phyloP scores from a whole-genome alignment of 148 eudicot genomes.

The Vaccinium vitisidaea region DNA sequence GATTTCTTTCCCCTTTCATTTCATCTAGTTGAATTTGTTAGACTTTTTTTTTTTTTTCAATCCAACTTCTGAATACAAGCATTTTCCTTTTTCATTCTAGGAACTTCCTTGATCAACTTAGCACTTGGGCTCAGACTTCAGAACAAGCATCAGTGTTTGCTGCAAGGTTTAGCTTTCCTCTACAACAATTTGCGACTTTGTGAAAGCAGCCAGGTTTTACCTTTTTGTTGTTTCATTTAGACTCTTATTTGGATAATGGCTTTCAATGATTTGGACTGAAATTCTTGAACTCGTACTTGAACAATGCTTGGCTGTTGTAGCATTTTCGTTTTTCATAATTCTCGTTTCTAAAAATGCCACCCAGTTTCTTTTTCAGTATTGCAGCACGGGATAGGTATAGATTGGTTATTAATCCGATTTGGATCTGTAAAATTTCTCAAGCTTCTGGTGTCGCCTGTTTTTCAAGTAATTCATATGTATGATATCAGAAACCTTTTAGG shows the following conservation, averaged over 20 bases:
- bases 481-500: background rate
- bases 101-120: conserved; percentile 76
- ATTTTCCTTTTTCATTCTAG: conserved; percentile 13
- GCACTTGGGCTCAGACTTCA: conserved; percentile 84
- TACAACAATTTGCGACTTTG: conserved; percentile 64
- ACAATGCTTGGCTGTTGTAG: too few species aligned
- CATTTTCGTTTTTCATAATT: too few species aligned
- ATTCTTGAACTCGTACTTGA: background rate
- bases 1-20: background rate
- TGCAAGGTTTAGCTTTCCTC: conserved; percentile 86
- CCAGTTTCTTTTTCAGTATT: too few species aligned
- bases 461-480: background rate
- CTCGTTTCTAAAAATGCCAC: too few species aligned
- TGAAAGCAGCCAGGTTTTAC: conserved; percentile 50
- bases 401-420: background rate
- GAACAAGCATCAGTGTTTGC: conserved; percentile 83
- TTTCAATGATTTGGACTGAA: background rate
- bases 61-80: background rate
- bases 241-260: background rate
- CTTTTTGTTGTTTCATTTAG: background rate
- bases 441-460: background rate
- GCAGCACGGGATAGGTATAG: background rate
- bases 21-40: background rate
- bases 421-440: background rate
- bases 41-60: background rate